phyloP scores from a whole-genome alignment of 2,329 filamentous ascomycete species.

The Cytospora piceae region DNA sequence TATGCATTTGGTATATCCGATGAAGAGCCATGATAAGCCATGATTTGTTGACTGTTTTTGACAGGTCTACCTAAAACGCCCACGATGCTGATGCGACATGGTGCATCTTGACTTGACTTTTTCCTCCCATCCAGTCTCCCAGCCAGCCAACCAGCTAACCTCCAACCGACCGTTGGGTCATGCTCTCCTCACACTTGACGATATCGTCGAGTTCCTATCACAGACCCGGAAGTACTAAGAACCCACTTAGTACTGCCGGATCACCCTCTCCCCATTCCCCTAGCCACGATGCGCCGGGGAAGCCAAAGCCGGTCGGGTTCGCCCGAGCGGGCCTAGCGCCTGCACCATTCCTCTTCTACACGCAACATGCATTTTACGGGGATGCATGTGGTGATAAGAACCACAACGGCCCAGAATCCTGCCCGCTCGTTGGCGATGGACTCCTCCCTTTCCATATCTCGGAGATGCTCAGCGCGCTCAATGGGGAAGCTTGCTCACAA shows the following conservation, averaged over 20 bases:
- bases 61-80: background rate
- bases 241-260: background rate
- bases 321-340: background rate
- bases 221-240: background rate
- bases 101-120: background rate
- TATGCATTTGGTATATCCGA: background rate
- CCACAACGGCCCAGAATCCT: background rate
- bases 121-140: background rate
- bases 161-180: background rate
- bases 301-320: background rate
- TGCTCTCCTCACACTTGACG: background rate
- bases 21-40: background rate
- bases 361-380: background rate
- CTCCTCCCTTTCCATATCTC: background rate
- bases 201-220: background rate
- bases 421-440: background rate
- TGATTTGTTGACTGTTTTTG: background rate
- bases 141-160: background rate
- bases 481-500: background rate
- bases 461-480: background rate
- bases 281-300: background rate
- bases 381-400: background rate
- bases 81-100: background rate
- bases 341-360: background rate
- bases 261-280: background rate